Conservation (phyloP, 495 filamentous ascomycete genomes). For the Penicillium coprophilum region DNA sequence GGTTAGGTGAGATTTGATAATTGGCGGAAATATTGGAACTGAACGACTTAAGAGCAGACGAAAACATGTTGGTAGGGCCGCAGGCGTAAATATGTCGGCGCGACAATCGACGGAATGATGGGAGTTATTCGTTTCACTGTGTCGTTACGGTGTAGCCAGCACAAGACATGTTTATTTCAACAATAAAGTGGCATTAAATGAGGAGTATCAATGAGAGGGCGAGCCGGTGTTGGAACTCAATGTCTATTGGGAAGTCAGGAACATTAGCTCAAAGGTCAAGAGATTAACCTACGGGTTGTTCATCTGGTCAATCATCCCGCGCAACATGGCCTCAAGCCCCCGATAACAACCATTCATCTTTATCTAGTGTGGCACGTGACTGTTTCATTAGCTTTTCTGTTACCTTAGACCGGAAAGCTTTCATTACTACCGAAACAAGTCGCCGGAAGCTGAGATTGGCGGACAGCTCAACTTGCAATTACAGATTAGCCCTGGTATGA, state of each 20-base stretch:
- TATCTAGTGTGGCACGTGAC: background rate
- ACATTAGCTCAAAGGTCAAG: background rate
- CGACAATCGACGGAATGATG: constrained; percentile 2
- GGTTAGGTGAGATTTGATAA: constrained; percentile 72
- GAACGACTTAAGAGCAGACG: constrained; percentile 87
- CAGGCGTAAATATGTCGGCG: constrained; percentile 1
- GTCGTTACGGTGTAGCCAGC: constrained; percentile 5
- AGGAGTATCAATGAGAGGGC: background rate
- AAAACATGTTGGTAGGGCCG: constrained; percentile 69
- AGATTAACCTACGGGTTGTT: background rate
- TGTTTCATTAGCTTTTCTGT: background rate
- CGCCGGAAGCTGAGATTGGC: constrained; percentile 25
- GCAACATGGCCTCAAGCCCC: background rate
- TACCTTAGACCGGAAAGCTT: background rate
- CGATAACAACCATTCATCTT: background rate
- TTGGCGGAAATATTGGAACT: constrained; percentile 86
- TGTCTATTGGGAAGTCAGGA: background rate
- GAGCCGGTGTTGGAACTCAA: too few relatives aligned
- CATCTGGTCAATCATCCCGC: background rate
- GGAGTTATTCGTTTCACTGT: constrained; percentile 18
- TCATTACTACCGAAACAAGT: background rate
- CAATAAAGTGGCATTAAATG: background rate
- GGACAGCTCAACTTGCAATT: constrained; percentile 2
- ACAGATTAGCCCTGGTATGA: too few relatives aligned
- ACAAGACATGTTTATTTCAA: constrained; percentile 14